Evolutionary conservation across 768 basidiomycete species (phyloP).

Genomic region (Lentinula sp.): DNA sequence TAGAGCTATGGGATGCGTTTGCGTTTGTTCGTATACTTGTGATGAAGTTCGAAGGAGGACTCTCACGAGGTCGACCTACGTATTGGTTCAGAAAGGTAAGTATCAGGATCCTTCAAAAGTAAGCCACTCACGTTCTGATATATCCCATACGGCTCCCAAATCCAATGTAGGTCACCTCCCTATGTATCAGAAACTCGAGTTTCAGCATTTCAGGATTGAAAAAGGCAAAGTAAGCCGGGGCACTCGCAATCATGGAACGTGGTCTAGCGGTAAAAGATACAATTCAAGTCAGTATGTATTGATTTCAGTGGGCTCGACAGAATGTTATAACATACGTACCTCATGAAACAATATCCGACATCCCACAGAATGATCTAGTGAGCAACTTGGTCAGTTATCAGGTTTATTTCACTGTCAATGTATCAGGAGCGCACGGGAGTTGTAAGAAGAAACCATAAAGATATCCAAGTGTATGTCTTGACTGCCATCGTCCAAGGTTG

Average conservation of each 20-base stretch:
- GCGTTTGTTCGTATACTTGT: not conserved
- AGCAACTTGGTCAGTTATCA: not conserved
- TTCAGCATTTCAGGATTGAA: not conserved
- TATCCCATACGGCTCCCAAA: slow-evolving; percentile 79
- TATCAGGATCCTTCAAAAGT: too few relatives aligned
- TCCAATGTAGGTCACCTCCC: slow-evolving; percentile 89
- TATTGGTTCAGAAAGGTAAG: too few relatives aligned
- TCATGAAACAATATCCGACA: slow-evolving; percentile 70
- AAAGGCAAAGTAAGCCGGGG: too few relatives aligned
- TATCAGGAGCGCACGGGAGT: slow-evolving; percentile 25
- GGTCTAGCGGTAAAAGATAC: not conserved
- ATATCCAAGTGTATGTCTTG: slow-evolving; percentile 51
- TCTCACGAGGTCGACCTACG: slow-evolving; percentile 29
- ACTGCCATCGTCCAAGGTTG: slow-evolving; percentile 30
- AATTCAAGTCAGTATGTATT: not conserved
- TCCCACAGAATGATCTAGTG: slow-evolving; percentile 66
- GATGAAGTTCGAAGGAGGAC: not conserved
- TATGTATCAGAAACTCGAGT: slow-evolving; percentile 9
- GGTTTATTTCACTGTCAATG: not conserved
- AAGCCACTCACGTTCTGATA: slow-evolving; percentile 55
- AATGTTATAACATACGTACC: slow-evolving; percentile 34
- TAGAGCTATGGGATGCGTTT: slow-evolving; percentile 46
- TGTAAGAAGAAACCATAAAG: slow-evolving; percentile 64
- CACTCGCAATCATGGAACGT: slow-evolving; percentile 5
- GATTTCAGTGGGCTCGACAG: not conserved